Percentiles rank a stretch among this genome's conserved stretches.
These are phyloP conservation scores for Pharnaceum exiguum DNA, from an alignment of 148 eudicot genomes.

Conservation along the genomic window DNA sequence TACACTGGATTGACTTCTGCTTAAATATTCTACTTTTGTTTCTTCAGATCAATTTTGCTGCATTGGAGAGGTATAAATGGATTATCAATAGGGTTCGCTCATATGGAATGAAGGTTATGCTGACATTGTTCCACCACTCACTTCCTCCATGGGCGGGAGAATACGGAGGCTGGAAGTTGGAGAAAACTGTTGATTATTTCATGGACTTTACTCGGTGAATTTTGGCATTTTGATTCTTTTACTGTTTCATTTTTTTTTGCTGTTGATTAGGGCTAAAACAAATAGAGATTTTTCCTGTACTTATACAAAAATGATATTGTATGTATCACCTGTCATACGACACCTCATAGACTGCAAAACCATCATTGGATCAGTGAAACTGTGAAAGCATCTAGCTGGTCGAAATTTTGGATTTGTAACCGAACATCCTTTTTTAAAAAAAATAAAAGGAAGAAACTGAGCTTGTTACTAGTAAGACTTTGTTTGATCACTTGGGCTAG, in stretches of 20 bases:
- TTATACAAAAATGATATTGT: no score
- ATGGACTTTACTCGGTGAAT: conserved; percentile 83
- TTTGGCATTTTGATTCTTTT: not conserved
- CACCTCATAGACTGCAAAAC: no score
- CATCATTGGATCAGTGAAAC: no score
- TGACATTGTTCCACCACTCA: conserved; percentile 94
- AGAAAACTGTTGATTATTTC: conserved; percentile 92
- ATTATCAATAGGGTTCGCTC: conserved; percentile 70
- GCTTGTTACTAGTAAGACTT: not conserved
- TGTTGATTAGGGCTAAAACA: no score
- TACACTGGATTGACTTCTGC: not conserved
- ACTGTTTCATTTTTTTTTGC: not conserved
- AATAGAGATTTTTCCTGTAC: no score
- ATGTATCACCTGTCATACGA: no score
- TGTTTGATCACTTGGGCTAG: not conserved
- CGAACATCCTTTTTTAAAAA: no score
- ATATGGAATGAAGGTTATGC: conserved; percentile 97
- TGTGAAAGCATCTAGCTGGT: no score
- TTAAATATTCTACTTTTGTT: not conserved
- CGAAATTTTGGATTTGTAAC: no score
- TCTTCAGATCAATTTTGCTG: conserved; percentile 84
- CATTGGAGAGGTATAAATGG: conserved; percentile 92
- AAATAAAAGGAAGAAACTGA: no score
- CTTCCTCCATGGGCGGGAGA: conserved; percentile 99
- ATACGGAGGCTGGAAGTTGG: conserved; percentile 96